These are phyloP conservation scores for Citeromyces nyonsensis DNA, from an alignment of 805 yeast genomes.

Conservation along the genomic window DNA sequence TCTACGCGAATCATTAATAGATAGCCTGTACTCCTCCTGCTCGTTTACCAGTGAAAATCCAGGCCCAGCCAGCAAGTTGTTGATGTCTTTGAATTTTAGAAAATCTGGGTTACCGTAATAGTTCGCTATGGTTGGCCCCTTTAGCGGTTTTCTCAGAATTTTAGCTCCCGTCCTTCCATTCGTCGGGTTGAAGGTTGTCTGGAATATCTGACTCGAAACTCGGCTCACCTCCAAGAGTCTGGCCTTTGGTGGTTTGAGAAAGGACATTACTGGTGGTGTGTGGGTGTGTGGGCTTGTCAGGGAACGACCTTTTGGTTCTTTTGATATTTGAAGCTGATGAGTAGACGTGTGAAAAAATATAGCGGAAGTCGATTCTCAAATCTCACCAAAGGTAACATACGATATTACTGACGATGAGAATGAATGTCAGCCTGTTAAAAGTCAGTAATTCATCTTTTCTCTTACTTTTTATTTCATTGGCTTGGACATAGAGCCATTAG, in stretches of 20 bases:
- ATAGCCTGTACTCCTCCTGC: slow-evolving; percentile 53
- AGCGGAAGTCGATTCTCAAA: too few species aligned
- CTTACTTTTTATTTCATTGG: too few species aligned
- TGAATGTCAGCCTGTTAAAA: too few species aligned
- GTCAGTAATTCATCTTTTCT: too few species aligned
- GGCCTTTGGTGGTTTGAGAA: slow-evolving; percentile 17
- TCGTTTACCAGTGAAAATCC: slow-evolving; percentile 40
- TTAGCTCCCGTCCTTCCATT: slow-evolving; percentile 58
- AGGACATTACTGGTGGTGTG: slow-evolving; percentile 3
- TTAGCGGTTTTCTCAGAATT: slow-evolving; percentile 47
- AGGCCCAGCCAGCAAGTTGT: slow-evolving; percentile 31
- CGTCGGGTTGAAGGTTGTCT: slow-evolving; percentile 55
- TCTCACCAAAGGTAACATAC: too few species aligned
- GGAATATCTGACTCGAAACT: slow-evolving; percentile 50
- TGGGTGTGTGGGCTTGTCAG: neutral
- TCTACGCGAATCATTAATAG: slow-evolving; percentile 48
- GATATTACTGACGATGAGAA: too few species aligned
- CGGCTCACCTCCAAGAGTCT: slow-evolving; percentile 43
- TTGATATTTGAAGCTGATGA: too few species aligned
- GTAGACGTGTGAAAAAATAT: too few species aligned
- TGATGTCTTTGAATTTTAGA: slow-evolving; percentile 47
- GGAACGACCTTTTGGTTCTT: too few species aligned
- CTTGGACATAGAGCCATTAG: too few species aligned
- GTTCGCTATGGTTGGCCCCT: slow-evolving; percentile 53
- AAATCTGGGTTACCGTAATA: slow-evolving; percentile 68